phyloP scores from a whole-genome alignment of 768 basidiomycete species.

The Kwoniella dejecticola region DNA sequence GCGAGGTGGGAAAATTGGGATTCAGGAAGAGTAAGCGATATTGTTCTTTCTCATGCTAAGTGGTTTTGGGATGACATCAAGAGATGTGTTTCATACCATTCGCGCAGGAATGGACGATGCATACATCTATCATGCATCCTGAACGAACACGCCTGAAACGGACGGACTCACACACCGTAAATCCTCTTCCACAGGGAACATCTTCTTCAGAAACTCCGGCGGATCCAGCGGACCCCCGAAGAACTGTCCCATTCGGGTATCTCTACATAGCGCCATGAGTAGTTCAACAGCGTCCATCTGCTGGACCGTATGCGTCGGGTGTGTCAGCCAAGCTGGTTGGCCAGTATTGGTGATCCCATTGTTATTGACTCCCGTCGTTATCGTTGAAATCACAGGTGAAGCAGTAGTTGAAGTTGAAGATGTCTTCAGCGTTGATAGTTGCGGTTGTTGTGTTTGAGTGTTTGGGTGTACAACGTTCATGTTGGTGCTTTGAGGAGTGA shows the following conservation, averaged over 20 bases:
- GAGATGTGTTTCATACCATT: no score
- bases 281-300: constrained; percentile 30
- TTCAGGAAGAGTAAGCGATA: no score
- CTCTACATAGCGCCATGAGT: constrained; percentile 30
- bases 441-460: no score
- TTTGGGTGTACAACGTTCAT: no score
- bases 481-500: no score
- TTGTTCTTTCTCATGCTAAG: no score
- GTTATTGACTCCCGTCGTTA: neutral
- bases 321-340: neutral
- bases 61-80: no score
- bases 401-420: neutral
- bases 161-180: constrained; percentile 21
- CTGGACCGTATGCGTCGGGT: constrained; percentile 8
- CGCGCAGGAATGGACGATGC: no score
- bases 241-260: constrained; percentile 33
- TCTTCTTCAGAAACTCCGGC: constrained; percentile 29
- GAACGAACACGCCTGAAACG: no score
- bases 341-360: neutral
- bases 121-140: no score
- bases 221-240: constrained; percentile 30
- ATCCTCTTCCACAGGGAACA: constrained; percentile 22
- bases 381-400: neutral
- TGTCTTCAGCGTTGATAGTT: no score
- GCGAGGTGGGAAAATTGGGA: neutral